Percentiles rank a stretch among this genome's conserved stretches.
phyloP scores from a whole-genome alignment of 768 basidiomycete species.

The Russula olivacea region DNA sequence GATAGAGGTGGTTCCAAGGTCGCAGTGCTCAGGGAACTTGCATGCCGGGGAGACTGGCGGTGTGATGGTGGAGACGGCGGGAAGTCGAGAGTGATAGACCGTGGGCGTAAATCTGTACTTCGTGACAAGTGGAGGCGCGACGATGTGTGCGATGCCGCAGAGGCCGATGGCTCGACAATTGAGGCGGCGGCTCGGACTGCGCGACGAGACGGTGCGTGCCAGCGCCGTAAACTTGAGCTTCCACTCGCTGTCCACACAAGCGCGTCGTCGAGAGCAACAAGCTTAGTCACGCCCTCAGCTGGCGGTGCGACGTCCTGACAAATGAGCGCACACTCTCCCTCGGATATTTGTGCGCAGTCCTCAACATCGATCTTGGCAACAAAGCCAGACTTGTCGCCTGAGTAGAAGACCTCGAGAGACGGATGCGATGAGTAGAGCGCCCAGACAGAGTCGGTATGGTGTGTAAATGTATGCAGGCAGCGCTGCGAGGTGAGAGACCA shows the following conservation, averaged over 20 bases:
- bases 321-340: conserved; percentile 84
- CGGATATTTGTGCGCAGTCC: conserved; percentile 68
- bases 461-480: conserved; percentile 92
- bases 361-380: conserved; percentile 92
- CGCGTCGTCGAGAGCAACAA: conserved; percentile 76
- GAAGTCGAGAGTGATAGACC: conserved; percentile 21
- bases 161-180: conserved; percentile 18
- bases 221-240: conserved; percentile 72
- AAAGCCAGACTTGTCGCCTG: conserved; percentile 86
- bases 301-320: conserved; percentile 49
- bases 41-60: conserved; percentile 27
- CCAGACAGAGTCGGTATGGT: conserved; percentile 95
- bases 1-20: conserved; percentile 5
- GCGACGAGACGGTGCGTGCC: conserved; percentile 60
- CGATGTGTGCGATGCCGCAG: neutral
- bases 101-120: conserved; percentile 20
- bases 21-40: conserved; percentile 23
- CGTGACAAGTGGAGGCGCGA: conserved; percentile 17
- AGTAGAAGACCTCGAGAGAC: conserved; percentile 83
- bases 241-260: conserved; percentile 89
- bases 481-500: conserved; percentile 90
- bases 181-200: conserved; percentile 31
- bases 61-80: conserved; percentile 21
- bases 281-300: conserved; percentile 71
- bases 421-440: conserved; percentile 85